These are phyloP conservation scores for Piper longum DNA, from an alignment of 164 flowering plant species.

Conservation along the genomic window DNA sequence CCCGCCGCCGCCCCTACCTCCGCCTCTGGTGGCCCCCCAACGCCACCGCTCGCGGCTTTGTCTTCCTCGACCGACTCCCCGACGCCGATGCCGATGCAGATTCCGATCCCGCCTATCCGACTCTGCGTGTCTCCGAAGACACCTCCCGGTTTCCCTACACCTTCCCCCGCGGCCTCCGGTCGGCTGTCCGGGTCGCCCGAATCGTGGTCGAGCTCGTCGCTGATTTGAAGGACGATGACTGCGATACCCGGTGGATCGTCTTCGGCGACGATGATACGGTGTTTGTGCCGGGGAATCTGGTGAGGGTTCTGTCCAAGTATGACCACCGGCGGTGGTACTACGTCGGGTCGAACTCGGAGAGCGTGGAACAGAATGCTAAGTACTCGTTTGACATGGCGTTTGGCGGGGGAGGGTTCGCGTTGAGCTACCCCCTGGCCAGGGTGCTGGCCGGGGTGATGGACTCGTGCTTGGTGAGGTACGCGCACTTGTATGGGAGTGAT, in stretches of 20 bases:
- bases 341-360: conserved; percentile 58
- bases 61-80: conserved; percentile 41
- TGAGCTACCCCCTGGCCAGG: conserved; percentile 51
- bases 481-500: conserved; percentile 80
- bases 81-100: not conserved
- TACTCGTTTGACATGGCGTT: conserved; percentile 71
- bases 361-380: conserved; percentile 46
- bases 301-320: conserved; percentile 41
- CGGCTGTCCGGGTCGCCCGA: conserved; percentile 62
- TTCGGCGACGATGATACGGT: conserved; percentile 91
- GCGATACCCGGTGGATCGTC: conserved; percentile 58
- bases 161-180: conserved; percentile 39
- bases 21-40: conserved; percentile 50
- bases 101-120: conserved; percentile 9
- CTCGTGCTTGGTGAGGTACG: conserved; percentile 57
- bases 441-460: conserved; percentile 58
- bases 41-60: conserved; percentile 34
- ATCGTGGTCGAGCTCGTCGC: conserved; percentile 38
- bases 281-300: conserved; percentile 30
- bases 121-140: conserved; percentile 32
- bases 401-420: conserved; percentile 88
- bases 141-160: conserved; percentile 58
- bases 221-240: conserved; percentile 9
- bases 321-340: conserved; percentile 58
- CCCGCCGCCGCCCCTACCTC: conserved; percentile 27